Evolutionary conservation across 2,329 filamentous ascomycete genomes (phyloP), one percentile per base, ranked within the genome.

Genomic region (Ophiobolus disseminans): DNA sequence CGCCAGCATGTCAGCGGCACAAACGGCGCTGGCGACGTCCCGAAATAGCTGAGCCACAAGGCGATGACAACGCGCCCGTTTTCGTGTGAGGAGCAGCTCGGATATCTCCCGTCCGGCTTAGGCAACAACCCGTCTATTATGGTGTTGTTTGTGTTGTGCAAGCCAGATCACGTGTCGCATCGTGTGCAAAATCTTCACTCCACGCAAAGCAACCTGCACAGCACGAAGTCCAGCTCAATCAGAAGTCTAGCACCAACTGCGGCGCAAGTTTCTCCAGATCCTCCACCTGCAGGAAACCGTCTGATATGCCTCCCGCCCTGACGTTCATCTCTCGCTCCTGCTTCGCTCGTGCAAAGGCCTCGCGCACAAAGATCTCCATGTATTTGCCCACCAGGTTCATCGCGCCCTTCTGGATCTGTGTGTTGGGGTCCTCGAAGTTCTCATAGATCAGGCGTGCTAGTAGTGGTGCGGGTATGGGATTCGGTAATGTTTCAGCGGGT

Each of bases 261-360:
- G 90, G 89, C 11, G 89, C 88, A 62, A 95, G 79, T 74, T 90
- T 94, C 76, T 97, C 92, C 51, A 97, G 69, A 76, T 97, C 92
- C 68, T 95, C 91, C 36, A 95, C 87, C 83, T 94, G 90, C 26
- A 93, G 70, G 66, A 92, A 91, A 3, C 83, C 86, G 49, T 84
- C 80, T 58, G 60, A 55, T 41, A 62, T 54, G 52, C 70, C 50
- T 47, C 65, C 56, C 41, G 62, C 50, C 45, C 66, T 63, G n/a
- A 55, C 70, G 25, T 72, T 71, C 72, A 79, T 74, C 31, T 71
- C 78, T 67, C 87, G 86, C 77, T 90, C 88, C 49, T 86, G 85
- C 8, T 86, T 84, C 30, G 90, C 86, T 66, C 93, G 77, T 13
- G 91, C 90, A 68, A 97, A 86, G 1, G 91, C 90, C 76, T 97